These are phyloP conservation scores for Verticillium zaregamsianum DNA, from an alignment of 2,329 filamentous ascomycete species.

Conservation along the genomic window DNA sequence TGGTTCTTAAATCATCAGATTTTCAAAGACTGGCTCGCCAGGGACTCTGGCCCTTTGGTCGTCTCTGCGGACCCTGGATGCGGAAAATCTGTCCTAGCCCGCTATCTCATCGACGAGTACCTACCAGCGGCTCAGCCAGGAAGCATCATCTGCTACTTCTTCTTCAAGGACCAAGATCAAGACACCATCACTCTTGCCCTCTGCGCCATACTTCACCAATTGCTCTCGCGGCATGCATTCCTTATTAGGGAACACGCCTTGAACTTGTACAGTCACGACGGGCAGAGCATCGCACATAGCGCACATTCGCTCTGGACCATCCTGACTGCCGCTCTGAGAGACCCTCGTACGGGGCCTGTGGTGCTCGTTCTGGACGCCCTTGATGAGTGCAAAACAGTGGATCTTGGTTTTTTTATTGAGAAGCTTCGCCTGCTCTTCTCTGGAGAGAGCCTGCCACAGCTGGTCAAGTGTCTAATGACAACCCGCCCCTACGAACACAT, in stretches of 20 bases:
- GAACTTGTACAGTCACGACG: neutral
- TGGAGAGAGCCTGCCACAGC: neutral
- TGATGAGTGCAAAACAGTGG: conserved; percentile 4
- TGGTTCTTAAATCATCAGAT: neutral
- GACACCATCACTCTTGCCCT: neutral
- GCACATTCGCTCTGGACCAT: neutral
- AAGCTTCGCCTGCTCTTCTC: neutral
- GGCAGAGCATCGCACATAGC: neutral
- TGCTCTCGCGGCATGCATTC: neutral
- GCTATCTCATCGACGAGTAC: neutral
- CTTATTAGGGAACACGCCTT: neutral
- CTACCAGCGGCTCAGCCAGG: neutral
- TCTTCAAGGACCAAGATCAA: conserved; percentile 6
- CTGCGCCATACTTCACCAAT: conserved; percentile 1
- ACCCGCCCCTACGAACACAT: conserved; percentile 6
- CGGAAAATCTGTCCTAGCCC: conserved; percentile 5
- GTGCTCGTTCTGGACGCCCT: conserved; percentile 7
- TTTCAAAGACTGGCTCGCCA: conserved; percentile 1
- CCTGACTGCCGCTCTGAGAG: neutral
- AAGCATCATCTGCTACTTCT: conserved; percentile 6
- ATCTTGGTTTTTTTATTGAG: neutral
- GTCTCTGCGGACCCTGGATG: conserved; percentile 8
- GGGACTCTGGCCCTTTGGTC: neutral
- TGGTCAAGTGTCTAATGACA: conserved; percentile 1
- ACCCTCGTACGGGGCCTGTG: neutral